phyloP scores from a whole-genome alignment of 768 basidiomycete genomes.

The Chiua virens region DNA sequence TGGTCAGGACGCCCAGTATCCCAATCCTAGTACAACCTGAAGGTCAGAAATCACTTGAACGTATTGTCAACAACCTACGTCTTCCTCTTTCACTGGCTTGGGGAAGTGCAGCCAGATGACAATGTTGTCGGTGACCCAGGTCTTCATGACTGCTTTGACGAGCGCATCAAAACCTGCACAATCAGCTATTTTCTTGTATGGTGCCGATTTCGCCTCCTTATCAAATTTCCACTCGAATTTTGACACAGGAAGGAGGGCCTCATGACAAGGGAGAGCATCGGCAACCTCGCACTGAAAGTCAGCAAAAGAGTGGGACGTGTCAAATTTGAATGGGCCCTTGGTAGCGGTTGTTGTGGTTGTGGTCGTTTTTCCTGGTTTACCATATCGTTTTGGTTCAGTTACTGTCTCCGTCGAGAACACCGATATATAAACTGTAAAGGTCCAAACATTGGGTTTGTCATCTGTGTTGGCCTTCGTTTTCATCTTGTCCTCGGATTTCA shows the following conservation, averaged over 20 bases:
- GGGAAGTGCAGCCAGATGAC: conserved; percentile 1
- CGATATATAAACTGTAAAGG: no score
- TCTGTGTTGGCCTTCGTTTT: no score
- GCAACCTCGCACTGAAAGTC: neutral
- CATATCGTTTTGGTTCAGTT: no score
- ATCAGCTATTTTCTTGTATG: conserved; percentile 2
- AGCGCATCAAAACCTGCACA: conserved; percentile 3
- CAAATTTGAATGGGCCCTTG: conserved; percentile 4
- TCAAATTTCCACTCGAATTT: conserved; percentile 8
- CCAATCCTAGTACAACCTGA: neutral
- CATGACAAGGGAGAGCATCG: neutral
- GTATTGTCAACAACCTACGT: neutral
- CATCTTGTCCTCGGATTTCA: no score
- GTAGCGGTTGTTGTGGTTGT: neutral
- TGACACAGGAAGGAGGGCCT: neutral
- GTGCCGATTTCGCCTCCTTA: conserved; percentile 1
- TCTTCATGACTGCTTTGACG: conserved; percentile 10
- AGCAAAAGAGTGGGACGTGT: neutral
- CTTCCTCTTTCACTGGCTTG: conserved; percentile 1
- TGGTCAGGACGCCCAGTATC: neutral
- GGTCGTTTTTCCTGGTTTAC: no score
- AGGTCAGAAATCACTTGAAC: neutral
- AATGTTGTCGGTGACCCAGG: neutral
- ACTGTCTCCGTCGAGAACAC: no score
- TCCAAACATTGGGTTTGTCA: no score